Evolutionary conservation across 2,329 filamentous ascomycete species (phyloP), one percentile per base, ranked within the genome.

Genomic region (Arthroderma sp.): DNA sequence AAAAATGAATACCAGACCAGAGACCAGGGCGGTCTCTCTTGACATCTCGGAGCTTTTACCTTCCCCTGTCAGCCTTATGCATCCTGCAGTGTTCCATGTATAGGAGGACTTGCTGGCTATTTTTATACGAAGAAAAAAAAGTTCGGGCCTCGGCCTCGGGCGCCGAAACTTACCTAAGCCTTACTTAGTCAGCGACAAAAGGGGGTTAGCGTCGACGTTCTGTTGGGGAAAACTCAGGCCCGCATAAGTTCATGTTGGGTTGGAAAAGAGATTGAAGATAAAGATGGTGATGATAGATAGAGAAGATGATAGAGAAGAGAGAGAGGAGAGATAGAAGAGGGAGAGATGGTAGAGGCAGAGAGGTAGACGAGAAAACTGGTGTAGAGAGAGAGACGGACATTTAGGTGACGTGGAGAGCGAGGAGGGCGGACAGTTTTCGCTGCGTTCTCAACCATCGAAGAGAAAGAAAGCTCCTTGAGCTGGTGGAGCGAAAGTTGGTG

Each of bases 141-240:
- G n/a, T n/a, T n/a, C n/a, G n/a, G n/a, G 44, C 25, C 28, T 51
- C 47, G 47, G 47, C 47, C 11, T 51, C 15, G n/a, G 4, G 3
- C 25, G 25, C 47, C 47, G 47, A 51, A 25, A 23, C 47, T 51
- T 51, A 51, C 25, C 47, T 51, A 51, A 51, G 28, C 47, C 47
- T 51, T 51, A 25, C 47, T 51, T 51, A 51, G 47, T 51, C 47
- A 51, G 25, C 25, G 1, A 17, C 25, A n/a, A 9, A 31, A n/a
- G 4, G 15, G n/a, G 15, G 25, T 15, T 51, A 51, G 47, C 28
- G 47, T 19, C 15, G 23, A 33, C 17, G 33, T 51, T 25, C 25
- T 25, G 25, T 51, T 25, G 47, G 47, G 47, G 47, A 51, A 51
- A 51, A 51, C 47, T 51, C 47, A 17, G 47, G 47, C 47, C 47